Evolutionary conservation across 202 grass and related monocot species (phyloP), one percentile per base, ranked within the genome.

Genomic region (Setaria italica): DNA sequence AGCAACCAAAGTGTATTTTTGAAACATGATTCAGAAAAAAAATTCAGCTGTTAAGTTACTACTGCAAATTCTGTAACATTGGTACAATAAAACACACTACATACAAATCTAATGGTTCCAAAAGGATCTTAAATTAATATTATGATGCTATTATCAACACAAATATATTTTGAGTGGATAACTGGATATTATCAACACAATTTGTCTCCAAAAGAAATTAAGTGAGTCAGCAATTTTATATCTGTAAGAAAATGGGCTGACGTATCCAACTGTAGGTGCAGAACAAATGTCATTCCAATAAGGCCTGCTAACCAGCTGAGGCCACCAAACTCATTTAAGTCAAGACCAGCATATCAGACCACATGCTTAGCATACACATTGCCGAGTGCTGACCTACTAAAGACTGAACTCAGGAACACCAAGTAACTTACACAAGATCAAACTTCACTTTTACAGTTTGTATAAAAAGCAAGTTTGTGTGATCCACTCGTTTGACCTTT

Each of bases 1-100:
- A 84, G 70, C 32, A 88, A 92, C 9, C 67, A 81, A 74, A 82
- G 63, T 37, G 56, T 49, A 62, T 34, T 62, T 54, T 79, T 79
- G 47, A 82, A 57, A 70, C 19, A 49, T 33, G 59, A 88, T 48
- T 67, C 20, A 75, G 55, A 69, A 79, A 79, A 50, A 48, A 39
- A 25, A 69, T 53, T 25, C 45, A 76, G 19, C 6, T 64, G 15
- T 68, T 6, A 85, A 71, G 53, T 62, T 51, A 60, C n/a, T 43
- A 50, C 43, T 47, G 7, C 16, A 65, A 35, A 32, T 72, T 72
- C 80, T 45, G 25, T 37, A 79, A 70, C 37, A 68, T 29, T 32
- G 11, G 5, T 60, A 7, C 11, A 34, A 78, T 6, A 76, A 3
- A 37, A 67, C 8, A 11, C 35, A 34, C 7, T 14, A 15, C 25